Conservation (phyloP, 176 grass and related monocot species). For the Cocos nucifera region DNA sequence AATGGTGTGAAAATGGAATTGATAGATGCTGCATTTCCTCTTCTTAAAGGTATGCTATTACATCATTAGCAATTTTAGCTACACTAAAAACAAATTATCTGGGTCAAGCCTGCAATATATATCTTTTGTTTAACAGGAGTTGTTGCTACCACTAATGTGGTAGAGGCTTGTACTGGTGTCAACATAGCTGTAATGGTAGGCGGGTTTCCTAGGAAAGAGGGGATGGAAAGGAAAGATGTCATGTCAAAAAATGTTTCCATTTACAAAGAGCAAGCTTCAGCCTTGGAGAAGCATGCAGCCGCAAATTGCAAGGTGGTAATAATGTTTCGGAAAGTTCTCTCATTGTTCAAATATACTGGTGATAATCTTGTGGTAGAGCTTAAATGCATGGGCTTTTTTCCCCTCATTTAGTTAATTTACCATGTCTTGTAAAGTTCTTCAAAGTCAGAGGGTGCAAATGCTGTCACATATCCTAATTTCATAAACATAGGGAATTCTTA, state of each 20-base stretch:
- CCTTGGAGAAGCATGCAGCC: constrained; percentile 52
- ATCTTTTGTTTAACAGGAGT: constrained; percentile 30
- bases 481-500: too few relatives aligned
- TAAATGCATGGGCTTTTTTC: too few relatives aligned
- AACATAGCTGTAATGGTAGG: constrained; percentile 57
- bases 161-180: constrained; percentile 47
- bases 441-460: too few relatives aligned
- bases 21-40: constrained; percentile 52
- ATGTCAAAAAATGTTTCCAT: constrained; percentile 55
- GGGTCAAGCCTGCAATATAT: background rate
- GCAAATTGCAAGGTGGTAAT: constrained; percentile 55
- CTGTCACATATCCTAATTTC: too few relatives aligned
- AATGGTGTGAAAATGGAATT: constrained; percentile 69
- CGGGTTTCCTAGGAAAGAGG: constrained; percentile 45
- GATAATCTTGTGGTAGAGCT: background rate
- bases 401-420: too few relatives aligned
- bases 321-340: background rate
- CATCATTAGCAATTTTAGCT: background rate
- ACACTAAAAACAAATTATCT: background rate
- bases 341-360: background rate
- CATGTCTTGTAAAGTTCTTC: too few relatives aligned
- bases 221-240: constrained; percentile 71
- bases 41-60: constrained; percentile 39
- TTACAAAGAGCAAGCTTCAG: constrained; percentile 56
- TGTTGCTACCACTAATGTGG: constrained; percentile 43